Conservation (phyloP, 2,329 filamentous ascomycete genomes). For the Neonectria faginata region DNA sequence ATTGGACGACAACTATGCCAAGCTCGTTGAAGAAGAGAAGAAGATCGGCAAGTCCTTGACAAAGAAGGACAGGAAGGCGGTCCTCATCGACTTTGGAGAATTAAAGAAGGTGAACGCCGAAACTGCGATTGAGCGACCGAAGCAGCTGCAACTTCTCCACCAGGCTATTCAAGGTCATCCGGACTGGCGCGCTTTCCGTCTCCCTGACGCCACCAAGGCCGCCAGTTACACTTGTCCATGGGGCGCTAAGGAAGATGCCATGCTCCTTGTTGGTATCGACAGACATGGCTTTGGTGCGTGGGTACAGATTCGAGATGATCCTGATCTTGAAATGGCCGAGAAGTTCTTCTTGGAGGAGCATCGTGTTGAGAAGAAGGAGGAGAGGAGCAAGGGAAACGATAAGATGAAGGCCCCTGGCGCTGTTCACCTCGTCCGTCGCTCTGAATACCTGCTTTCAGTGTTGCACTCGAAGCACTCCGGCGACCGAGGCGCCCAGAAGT, state of each 20-base stretch:
- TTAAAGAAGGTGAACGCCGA: constrained; percentile 97
- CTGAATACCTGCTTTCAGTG: constrained; percentile 96
- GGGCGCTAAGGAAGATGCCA: constrained; percentile 94
- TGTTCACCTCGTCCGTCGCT: constrained; percentile 93
- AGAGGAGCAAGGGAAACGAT: constrained; percentile 81
- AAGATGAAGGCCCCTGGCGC: constrained; percentile 94
- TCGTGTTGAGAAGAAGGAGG: constrained; percentile 97
- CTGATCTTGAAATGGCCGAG: constrained; percentile 84
- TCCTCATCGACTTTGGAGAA: constrained; percentile 92
- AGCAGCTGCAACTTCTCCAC: constrained; percentile 86
- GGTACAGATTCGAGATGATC: constrained; percentile 92
- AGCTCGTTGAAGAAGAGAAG: constrained; percentile 84
- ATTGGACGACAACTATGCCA: constrained; percentile 75
- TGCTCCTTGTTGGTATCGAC: constrained; percentile 94
- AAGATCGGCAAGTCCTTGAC: constrained; percentile 84
- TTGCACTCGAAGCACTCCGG: constrained; percentile 86
- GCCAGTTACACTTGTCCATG: constrained; percentile 92
- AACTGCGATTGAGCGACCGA: constrained; percentile 90
- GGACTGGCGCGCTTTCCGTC: constrained; percentile 84
- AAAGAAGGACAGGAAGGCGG: constrained; percentile 98
- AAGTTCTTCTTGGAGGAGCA: constrained; percentile 98
- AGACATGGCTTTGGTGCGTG: constrained; percentile 96
- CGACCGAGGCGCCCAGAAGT: constrained; percentile 79
- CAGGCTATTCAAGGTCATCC: constrained; percentile 74
- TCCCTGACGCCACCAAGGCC: constrained; percentile 91